phyloP scores from a whole-genome alignment of 495 filamentous ascomycete genomes.

The Lophiostoma macrostomum region DNA sequence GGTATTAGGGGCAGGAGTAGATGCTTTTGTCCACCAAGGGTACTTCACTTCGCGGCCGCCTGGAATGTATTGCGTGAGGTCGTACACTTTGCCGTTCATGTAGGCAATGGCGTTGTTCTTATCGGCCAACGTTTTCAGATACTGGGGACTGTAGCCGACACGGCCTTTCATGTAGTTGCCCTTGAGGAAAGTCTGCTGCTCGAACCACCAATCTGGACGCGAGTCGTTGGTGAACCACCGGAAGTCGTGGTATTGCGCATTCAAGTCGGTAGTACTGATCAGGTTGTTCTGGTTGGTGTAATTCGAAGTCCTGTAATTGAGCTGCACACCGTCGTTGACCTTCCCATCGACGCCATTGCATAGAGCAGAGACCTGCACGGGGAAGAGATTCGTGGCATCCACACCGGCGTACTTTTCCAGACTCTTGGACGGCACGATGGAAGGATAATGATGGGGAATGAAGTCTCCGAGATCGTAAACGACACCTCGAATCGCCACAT shows the following conservation, averaged over 20 bases:
- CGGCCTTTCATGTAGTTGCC: conserved; percentile 81
- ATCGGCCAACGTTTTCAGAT: conserved; percentile 65
- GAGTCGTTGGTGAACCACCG: conserved; percentile 75
- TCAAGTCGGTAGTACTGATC: conserved; percentile 65
- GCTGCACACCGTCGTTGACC: conserved; percentile 66
- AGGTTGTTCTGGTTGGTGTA: conserved; percentile 60
- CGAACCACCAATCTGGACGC: conserved; percentile 84
- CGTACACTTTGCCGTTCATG: conserved; percentile 79
- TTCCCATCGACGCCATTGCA: conserved; percentile 71
- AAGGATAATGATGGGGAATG: conserved; percentile 73
- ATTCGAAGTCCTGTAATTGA: conserved; percentile 80
- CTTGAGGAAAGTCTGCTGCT: conserved; percentile 75
- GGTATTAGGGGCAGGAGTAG: conserved; percentile 52
- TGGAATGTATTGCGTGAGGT: conserved; percentile 78
- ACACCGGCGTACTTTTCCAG: conserved; percentile 77
- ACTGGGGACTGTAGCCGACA: conserved; percentile 77
- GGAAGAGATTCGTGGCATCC: conserved; percentile 86
- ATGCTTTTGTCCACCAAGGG: conserved; percentile 47
- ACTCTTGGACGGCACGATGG: conserved; percentile 61
- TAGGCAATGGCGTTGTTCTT: conserved; percentile 70
- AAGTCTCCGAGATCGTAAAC: conserved; percentile 81
- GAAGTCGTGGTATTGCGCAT: conserved; percentile 89
- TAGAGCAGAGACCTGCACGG: conserved; percentile 88
- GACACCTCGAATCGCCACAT: conserved; percentile 78
- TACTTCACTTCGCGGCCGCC: conserved; percentile 68